Base-by-base conservation (phyloP, 495 filamentous ascomycete species). In the Niebla homalea region DNA sequence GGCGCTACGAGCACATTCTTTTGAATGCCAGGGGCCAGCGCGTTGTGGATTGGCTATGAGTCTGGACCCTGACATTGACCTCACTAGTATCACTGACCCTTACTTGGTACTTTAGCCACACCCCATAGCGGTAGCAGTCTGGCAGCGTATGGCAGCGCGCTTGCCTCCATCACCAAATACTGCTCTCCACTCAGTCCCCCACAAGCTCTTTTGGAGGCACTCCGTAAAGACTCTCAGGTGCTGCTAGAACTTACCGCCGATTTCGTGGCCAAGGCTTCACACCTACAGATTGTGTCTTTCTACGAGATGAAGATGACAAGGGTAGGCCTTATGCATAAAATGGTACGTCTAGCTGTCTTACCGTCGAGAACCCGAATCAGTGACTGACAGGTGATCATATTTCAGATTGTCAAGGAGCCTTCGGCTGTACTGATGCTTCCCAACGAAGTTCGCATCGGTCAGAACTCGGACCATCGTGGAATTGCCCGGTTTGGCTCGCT, bases 261-360 rank as follows among this genome's bases (percentile, higher is more conserved):
- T 16, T 57, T 54, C 36, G 36, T 53, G 21, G n/a, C 32, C 8
- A 11, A 49, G 39, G 32, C 52, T n/a, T 19, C 42, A 19, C 14
- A 7, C 15, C 45, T 57, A 5, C 41, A 54, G 18, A 6, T 54
- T 19, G 51, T 52, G 3, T 55, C 54, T 3, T 57, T 57, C 51
- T 57, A 54, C 23, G 54, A 57, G 39, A 57, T 47, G 12, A 50
- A 54, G 29, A 57, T 55, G 51, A 57, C 54, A 16, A 50, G 36
- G 25, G 14, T 53, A 0, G 29, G 41, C 3, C 16, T 29, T 23
- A 44, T 56, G 16, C 35, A 48, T 15, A 53, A 36, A 22, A 38
- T n/a, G 19, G 44, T 52, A 36, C 26, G 46, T 39, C 36, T 18
- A 10, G 19, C 44, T 8, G 18, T 23, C 16, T 22, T 52, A 10